Evolutionary conservation across 2,329 filamentous ascomycete genomes (phyloP), one percentile per base, ranked within the genome.

Genomic region (Epichloe brachyelytri): DNA sequence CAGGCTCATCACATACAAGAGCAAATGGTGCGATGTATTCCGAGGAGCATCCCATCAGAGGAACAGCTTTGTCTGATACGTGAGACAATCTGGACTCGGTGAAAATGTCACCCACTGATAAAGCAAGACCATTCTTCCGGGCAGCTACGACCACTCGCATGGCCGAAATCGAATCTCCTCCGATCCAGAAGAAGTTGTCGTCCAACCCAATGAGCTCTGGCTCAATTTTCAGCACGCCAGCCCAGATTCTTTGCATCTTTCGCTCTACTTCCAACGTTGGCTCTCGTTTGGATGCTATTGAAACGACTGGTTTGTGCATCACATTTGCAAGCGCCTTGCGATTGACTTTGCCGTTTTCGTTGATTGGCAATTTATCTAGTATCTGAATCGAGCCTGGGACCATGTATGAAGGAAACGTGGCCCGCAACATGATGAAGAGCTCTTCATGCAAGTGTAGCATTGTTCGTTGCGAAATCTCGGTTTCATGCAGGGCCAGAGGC

Each of bases 201-300:
- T 45, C 39, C 1, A 19, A 8, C 1, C 51, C 49, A 12, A 55
- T 53, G 0, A 11, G 11, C 4, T 10, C 49, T 11, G 14, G 19
- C 1, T 59, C 53, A 1, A 73, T 60, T 1, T 56, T 58, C 15
- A 77, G 60, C 2, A 75, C 65, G 3, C 64, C 60, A 17, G 51
- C 41, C 67, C 51, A 55, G 4, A 55, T 22, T 1, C 5, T 3
- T 14, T 30, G 33, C 12, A 52, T 15, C 0, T 7, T 2, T 4
- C 1, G 36, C 20, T 51, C 49, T 5, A n/a, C 41, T 3, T 14
- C 1, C 8, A 45, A 17, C 7, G 34, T 15, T 12, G 43, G 41
- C 40, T 22, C 7, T 33, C 4, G 50, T 15, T 46, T 46, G 26
- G 33, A 3, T 20, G 26, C n/a, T 8, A 0, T 14, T 4, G 41